These are phyloP conservation scores for Crucibulum laeve DNA, from an alignment of 768 basidiomycete genomes.

Conservation along the genomic window DNA sequence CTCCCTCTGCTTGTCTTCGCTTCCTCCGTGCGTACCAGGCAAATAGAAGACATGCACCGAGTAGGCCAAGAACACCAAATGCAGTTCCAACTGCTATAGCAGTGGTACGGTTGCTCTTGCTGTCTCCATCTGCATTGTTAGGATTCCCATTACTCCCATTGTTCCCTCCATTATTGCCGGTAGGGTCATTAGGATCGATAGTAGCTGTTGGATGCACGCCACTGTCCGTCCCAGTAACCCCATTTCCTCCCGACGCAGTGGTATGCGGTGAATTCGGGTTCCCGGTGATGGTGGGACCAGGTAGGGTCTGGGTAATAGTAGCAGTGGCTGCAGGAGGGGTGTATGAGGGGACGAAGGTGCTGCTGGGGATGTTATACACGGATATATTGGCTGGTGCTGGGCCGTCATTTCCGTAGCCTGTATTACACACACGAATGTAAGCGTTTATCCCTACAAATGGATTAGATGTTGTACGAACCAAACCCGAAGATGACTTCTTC, in stretches of 20 bases:
- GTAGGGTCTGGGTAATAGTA: slow-evolving; percentile 29
- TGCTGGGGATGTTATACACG: slow-evolving; percentile 45
- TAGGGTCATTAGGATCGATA: slow-evolving; percentile 11
- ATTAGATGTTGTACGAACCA: slow-evolving; percentile 44
- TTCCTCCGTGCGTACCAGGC: slow-evolving; percentile 42
- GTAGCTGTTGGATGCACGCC: slow-evolving; percentile 18
- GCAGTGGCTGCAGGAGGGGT: slow-evolving; percentile 28
- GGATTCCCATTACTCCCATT: slow-evolving; percentile 10
- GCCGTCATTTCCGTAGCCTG: slow-evolving; percentile 44
- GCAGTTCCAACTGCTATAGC: slow-evolving; percentile 60
- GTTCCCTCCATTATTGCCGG: no score
- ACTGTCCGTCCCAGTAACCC: slow-evolving; percentile 2
- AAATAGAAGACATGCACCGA: slow-evolving; percentile 34
- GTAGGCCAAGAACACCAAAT: slow-evolving; percentile 55
- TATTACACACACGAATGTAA: not conserved
- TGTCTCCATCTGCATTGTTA: slow-evolving; percentile 11
- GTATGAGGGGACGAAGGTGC: slow-evolving; percentile 38
- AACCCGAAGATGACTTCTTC: slow-evolving; percentile 71
- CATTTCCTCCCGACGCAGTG: not conserved
- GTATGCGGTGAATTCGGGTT: slow-evolving; percentile 1
- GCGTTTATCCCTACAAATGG: not conserved
- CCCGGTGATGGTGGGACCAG: slow-evolving; percentile 24
- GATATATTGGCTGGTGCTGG: slow-evolving; percentile 53
- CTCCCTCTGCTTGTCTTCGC: slow-evolving; percentile 13
- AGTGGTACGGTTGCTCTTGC: slow-evolving; percentile 21